phyloP scores from a whole-genome alignment of 257 asterid species.

The Oldenlandia corymbosa region DNA sequence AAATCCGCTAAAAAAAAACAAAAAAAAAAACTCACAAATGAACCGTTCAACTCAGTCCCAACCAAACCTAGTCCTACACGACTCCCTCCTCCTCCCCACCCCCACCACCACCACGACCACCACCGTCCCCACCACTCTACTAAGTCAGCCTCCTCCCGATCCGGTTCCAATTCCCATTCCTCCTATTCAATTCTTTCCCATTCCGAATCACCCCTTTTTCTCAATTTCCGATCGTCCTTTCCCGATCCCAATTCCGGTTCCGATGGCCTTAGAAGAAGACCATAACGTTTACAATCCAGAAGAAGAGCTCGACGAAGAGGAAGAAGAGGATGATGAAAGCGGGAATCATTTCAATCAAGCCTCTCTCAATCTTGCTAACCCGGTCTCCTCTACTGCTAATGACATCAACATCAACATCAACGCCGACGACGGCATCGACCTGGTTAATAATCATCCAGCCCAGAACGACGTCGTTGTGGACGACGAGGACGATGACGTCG shows the following conservation, averaged over 20 bases:
- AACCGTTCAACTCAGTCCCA: constrained; percentile 12
- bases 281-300: constrained; percentile 25
- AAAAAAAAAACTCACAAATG: no score
- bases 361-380: constrained; percentile 21
- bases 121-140: constrained; percentile 6
- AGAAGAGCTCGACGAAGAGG: constrained; percentile 29
- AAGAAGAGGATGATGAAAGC: constrained; percentile 27
- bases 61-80: constrained; percentile 12
- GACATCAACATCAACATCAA: no score
- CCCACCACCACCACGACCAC: not conserved
- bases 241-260: not conserved
- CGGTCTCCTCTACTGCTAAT: not conserved
- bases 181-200: not conserved
- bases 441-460: no score
- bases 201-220: not conserved
- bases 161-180: not conserved
- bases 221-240: not conserved
- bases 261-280: constrained; percentile 24
- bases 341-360: constrained; percentile 14
- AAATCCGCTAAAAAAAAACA: constrained; percentile 11
- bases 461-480: constrained; percentile 50
- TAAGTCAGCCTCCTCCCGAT: constrained; percentile 1
- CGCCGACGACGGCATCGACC: constrained; percentile 7
- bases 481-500: constrained; percentile 37
- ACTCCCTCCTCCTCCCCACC: constrained; percentile 3